Evolutionary conservation across 495 filamentous ascomycete genomes (phyloP).

Genomic region (Terfezia boudieri): DNA sequence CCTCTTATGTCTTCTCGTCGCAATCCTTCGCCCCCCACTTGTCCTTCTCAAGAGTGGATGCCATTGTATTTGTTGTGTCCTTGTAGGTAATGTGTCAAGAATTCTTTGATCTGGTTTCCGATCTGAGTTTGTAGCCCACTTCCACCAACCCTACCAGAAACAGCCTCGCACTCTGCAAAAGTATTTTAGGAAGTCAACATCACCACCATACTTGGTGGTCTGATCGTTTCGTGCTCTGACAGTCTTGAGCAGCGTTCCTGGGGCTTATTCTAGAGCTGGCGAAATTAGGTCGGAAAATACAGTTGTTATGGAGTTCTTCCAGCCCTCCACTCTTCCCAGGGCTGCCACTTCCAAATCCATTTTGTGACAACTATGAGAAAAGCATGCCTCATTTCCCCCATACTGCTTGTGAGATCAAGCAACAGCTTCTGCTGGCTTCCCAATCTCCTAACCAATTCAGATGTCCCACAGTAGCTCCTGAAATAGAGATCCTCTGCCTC

Average conservation of each 20-base stretch:
- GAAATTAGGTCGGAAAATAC: conserved; percentile 55
- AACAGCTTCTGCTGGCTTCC: conserved; percentile 84
- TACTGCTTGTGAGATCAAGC: conserved; percentile 68
- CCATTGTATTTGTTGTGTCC: conserved; percentile 39
- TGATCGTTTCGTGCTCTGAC: conserved; percentile 81
- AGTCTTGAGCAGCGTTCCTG: conserved; percentile 77
- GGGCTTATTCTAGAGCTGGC: conserved; percentile 77
- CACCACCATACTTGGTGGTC: conserved; percentile 28
- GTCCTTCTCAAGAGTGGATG: conserved; percentile 70
- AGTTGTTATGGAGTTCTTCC: conserved; percentile 31
- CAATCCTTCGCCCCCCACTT: conserved; percentile 75
- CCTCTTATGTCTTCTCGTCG: conserved; percentile 35
- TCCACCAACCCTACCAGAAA: conserved; percentile 71
- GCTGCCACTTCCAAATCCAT: conserved; percentile 8
- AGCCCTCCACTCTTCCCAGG: conserved; percentile 3
- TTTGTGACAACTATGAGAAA: conserved; percentile 15
- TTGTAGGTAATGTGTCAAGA: conserved; percentile 42
- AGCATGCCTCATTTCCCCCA: conserved; percentile 26
- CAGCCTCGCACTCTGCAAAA: conserved; percentile 95
- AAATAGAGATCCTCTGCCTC: conserved; percentile 72
- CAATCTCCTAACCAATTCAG: conserved; percentile 65
- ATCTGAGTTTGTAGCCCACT: conserved; percentile 74
- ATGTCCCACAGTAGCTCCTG: conserved; percentile 63
- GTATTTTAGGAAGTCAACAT: conserved; percentile 49
- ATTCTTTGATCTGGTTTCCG: conserved; percentile 42